A percentile compares a stretch with the other conserved stretches of the same genome.
Conservation (phyloP, 2,329 filamentous ascomycete species). For the Huntiella abstrusa region DNA sequence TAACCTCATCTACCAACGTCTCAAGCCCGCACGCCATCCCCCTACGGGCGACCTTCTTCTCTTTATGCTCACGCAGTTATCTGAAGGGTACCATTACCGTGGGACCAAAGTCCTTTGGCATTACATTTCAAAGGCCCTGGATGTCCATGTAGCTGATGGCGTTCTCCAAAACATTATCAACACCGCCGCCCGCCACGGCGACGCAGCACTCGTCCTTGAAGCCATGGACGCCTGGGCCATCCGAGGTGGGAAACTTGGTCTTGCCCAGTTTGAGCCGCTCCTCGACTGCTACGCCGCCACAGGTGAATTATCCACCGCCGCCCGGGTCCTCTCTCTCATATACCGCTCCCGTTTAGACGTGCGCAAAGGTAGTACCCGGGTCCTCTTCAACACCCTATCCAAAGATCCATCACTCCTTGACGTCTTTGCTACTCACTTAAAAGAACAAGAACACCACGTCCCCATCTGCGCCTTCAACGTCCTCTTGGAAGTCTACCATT, state of each 20-base stretch:
- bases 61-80: slow-evolving; percentile 58
- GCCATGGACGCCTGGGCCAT: slow-evolving; percentile 47
- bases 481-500: slow-evolving; percentile 18
- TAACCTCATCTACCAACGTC: slow-evolving; percentile 42
- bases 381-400: slow-evolving; percentile 39
- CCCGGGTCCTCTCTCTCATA: slow-evolving; percentile 60
- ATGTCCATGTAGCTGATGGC: slow-evolving; percentile 33
- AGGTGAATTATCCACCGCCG: slow-evolving; percentile 43
- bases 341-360: slow-evolving; percentile 39
- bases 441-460: slow-evolving; percentile 16
- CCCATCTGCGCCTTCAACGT: slow-evolving; percentile 21
- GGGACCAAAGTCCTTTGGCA: slow-evolving; percentile 57
- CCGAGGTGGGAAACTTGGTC: slow-evolving; percentile 35
- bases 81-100: slow-evolving; percentile 40
- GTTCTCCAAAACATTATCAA: slow-evolving; percentile 51
- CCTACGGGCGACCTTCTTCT: slow-evolving; percentile 41
- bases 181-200: slow-evolving; percentile 49
- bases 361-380: slow-evolving; percentile 39
- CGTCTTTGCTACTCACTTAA: background rate
- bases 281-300: slow-evolving; percentile 46
- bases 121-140: slow-evolving; percentile 30
- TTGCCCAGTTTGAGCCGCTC: slow-evolving; percentile 64
- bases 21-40: slow-evolving; percentile 16
- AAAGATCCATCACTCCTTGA: slow-evolving; percentile 24
- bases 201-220: slow-evolving; percentile 49